phyloP scores from a whole-genome alignment of 1,139 yeast genomes.

The Pichia sp. region DNA sequence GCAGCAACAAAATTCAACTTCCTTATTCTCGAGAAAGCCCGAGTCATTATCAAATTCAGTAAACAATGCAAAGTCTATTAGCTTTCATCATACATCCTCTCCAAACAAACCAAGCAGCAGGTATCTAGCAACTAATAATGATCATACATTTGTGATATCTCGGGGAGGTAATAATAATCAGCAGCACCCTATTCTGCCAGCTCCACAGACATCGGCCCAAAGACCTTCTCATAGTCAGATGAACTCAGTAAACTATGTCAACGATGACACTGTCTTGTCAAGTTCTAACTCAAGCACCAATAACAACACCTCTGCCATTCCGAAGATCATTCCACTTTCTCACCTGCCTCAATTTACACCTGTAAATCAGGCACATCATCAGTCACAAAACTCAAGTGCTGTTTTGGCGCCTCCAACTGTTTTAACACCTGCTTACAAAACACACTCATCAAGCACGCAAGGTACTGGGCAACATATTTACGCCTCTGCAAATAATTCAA shows the following conservation, averaged over 20 bases:
- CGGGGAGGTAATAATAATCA: constrained; percentile 2
- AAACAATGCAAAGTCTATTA: background rate
- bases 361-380: background rate
- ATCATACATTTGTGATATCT: constrained; percentile 10
- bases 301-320: background rate
- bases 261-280: constrained; percentile 1
- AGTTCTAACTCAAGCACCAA: background rate
- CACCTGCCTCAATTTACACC: constrained; percentile 9
- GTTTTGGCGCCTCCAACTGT: constrained; percentile 12
- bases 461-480: background rate
- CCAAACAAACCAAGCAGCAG: constrained; percentile 10
- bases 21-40: background rate
- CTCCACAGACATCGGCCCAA: background rate
- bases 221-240: constrained; percentile 9
- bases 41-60: background rate
- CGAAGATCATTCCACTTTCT: background rate
- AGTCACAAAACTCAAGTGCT: background rate
- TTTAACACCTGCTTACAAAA: constrained; percentile 8
- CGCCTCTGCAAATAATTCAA: constrained; percentile 1
- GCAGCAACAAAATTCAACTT: background rate
- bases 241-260: constrained; percentile 1
- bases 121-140: constrained; percentile 16
- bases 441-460: constrained; percentile 3
- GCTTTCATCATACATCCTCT: constrained; percentile 1
- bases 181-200: background rate